Conservation (phyloP, 805 yeast genomes). For the Ogataea allantospora region DNA sequence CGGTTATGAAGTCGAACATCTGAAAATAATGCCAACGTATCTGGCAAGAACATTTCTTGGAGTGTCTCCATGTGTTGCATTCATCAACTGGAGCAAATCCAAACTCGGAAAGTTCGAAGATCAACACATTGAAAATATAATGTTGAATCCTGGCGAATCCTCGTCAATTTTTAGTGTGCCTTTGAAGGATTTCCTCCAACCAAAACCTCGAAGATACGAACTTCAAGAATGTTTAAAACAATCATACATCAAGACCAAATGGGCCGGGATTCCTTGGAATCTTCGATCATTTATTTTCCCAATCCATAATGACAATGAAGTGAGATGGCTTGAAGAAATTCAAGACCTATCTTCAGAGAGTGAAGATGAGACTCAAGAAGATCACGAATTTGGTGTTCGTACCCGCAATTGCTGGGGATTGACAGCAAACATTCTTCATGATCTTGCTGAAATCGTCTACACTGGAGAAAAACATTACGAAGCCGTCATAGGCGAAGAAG, state of each 20-base stretch:
- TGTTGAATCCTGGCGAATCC: constrained; percentile 74
- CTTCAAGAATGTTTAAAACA: constrained; percentile 35
- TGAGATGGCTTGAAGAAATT: constrained; percentile 59
- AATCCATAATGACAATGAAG: constrained; percentile 52
- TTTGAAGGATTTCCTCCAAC: constrained; percentile 52
- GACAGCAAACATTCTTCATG: constrained; percentile 77
- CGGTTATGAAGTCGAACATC: constrained; percentile 59
- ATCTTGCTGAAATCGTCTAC: constrained; percentile 57
- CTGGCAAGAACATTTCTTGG: constrained; percentile 78
- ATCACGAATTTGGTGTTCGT: constrained; percentile 40
- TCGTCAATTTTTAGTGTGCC: constrained; percentile 72
- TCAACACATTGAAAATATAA: constrained; percentile 35
- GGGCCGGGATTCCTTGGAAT: constrained; percentile 76
- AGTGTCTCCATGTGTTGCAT: constrained; percentile 78
- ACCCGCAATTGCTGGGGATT: constrained; percentile 80
- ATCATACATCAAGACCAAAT: constrained; percentile 41
- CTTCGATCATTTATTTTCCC: constrained; percentile 63
- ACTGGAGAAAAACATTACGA: constrained; percentile 34
- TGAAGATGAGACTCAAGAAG: constrained; percentile 39
- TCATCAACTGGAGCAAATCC: constrained; percentile 44
- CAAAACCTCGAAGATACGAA: constrained; percentile 28
- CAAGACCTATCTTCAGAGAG: constrained; percentile 60
- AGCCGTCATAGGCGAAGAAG: constrained; percentile 58
- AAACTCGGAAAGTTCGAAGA: constrained; percentile 27
- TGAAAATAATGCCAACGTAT: constrained; percentile 72